Base-by-base conservation (phyloP, 1,284 basidiomycete genomes). In the Moesziomyces sp. region DNA sequence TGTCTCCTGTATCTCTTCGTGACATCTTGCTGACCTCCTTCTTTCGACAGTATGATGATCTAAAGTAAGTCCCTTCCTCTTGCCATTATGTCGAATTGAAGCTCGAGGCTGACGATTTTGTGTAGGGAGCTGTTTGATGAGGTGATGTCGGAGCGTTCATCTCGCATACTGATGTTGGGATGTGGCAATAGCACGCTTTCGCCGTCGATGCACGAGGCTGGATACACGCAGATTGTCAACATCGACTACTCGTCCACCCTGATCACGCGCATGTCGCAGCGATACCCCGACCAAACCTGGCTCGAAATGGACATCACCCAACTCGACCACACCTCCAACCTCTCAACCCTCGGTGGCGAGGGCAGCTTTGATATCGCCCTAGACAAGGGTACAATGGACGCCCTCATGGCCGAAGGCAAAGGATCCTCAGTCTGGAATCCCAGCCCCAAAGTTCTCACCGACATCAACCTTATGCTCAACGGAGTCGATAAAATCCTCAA, bases 341-440 rank as follows among this genome's bases (percentile, higher is more conserved):
- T 74, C 1, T 26, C 46, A 5, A 38, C 45, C 9, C 71, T 83
- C 4, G 78, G 74, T 1, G 81, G 79, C 0, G 7, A 13, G 0
- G 61, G 24, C 5, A 40, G 43, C 7, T 83, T 77, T 65, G 82
- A 83, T 51, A 60, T 79, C 3, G 71, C 78, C 0, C 50, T 83
- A 5, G 82, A 83, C 56, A 83, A 83, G 45, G 81, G 80, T 5
- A 83, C 82, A 3, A 77, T 83, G 75, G 82, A 83, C 59, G 82
- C 82, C 0, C 66, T 83, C 5, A 79, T 83, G 77, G 82, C 82
- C n/a, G 79, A 81, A 52, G 42, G 33, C 2, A 76, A 72, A 26
- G 75, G 68, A 1, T 47, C 50, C 3, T 50, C 46, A 0, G 77
- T 79, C 8, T 83, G 82, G 82, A 67, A 68, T 18, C 82, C 81